A percentile compares a stretch with the other conserved stretches of the same genome.
Conservation (phyloP, 805 yeast species). For the Danielia oregonensis region DNA sequence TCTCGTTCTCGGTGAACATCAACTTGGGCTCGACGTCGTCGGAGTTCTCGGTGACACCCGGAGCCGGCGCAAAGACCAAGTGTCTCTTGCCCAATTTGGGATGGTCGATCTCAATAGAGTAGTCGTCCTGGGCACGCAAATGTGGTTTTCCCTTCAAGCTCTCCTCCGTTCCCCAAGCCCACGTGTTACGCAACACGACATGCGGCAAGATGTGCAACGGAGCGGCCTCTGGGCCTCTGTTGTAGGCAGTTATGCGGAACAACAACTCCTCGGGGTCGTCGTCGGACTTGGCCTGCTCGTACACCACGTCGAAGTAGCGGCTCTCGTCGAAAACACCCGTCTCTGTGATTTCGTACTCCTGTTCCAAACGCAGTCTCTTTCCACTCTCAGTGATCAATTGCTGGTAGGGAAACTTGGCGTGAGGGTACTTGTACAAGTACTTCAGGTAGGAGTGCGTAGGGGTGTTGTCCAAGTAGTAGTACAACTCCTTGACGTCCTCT, state of each 20-base stretch:
- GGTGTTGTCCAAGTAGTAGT: constrained; percentile 84
- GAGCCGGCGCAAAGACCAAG: constrained; percentile 77
- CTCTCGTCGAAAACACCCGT: constrained; percentile 71
- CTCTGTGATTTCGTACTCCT: constrained; percentile 80
- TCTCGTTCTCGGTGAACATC: constrained; percentile 86
- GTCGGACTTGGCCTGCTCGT: constrained; percentile 85
- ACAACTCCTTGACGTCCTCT: constrained; percentile 86
- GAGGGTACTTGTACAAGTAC: constrained; percentile 91
- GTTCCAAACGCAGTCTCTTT: constrained; percentile 59
- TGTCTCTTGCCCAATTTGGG: constrained; percentile 62
- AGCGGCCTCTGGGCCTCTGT: constrained; percentile 79
- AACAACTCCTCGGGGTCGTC: constrained; percentile 75
- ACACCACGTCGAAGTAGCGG: constrained; percentile 80
- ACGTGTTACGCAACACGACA: constrained; percentile 77
- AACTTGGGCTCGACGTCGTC: constrained; percentile 73
- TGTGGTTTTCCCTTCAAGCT: constrained; percentile 46
- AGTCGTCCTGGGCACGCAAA: constrained; percentile 38
- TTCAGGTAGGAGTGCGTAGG: constrained; percentile 94
- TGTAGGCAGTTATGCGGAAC: constrained; percentile 84
- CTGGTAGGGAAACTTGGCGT: constrained; percentile 75
- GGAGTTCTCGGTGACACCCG: constrained; percentile 57
- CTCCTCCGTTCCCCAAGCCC: constrained; percentile 82
- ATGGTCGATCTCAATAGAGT: constrained; percentile 59
- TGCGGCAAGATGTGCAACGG: constrained; percentile 87
- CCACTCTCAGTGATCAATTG: constrained; percentile 66